Percentiles rank a stretch among this genome's conserved stretches.
Evolutionary conservation across 768 basidiomycete genomes (phyloP).

Genomic region (Sporobolomyces roseus): DNA sequence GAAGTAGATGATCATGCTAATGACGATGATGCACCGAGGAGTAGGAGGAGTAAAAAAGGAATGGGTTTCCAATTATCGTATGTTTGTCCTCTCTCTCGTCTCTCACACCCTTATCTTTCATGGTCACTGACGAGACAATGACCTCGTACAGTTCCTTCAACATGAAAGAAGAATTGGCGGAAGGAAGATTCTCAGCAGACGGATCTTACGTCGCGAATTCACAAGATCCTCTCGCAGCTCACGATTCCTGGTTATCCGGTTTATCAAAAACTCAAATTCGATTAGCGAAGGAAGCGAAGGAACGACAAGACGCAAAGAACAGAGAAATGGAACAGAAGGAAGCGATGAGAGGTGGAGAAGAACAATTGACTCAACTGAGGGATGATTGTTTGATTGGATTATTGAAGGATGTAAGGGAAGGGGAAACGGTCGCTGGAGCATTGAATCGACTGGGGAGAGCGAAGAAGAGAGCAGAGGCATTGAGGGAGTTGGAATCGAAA

Average conservation of each 20-base stretch:
- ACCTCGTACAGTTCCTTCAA: constrained; percentile 65
- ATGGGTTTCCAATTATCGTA: constrained; percentile 87
- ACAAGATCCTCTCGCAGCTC: constrained; percentile 82
- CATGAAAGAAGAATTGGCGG: constrained; percentile 98
- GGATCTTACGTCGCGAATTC: constrained; percentile 71
- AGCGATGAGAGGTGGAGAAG: constrained; percentile 53
- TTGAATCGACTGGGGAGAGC: constrained; percentile 71
- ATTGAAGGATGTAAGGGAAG: constrained; percentile 71
- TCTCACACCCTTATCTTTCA: not conserved
- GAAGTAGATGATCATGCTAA: constrained; percentile 46
- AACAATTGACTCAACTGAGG: constrained; percentile 55
- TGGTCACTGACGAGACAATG: not conserved
- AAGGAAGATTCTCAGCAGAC: constrained; percentile 93
- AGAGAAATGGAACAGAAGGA: constrained; percentile 66
- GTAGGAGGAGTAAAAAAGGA: constrained; percentile 66
- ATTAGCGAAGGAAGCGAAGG: constrained; percentile 69
- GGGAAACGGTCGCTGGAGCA: constrained; percentile 85
- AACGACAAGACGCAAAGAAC: constrained; percentile 73
- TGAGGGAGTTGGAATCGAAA: not conserved
- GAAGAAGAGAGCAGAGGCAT: constrained; percentile 44
- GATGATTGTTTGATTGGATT: constrained; percentile 53
- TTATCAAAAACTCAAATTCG: constrained; percentile 80
- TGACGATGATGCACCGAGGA: constrained; percentile 60
- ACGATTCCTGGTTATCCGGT: constrained; percentile 93
- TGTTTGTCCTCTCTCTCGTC: not conserved